Conservation (phyloP, 805 yeast genomes). For the Hanseniaspora taiwanica region DNA sequence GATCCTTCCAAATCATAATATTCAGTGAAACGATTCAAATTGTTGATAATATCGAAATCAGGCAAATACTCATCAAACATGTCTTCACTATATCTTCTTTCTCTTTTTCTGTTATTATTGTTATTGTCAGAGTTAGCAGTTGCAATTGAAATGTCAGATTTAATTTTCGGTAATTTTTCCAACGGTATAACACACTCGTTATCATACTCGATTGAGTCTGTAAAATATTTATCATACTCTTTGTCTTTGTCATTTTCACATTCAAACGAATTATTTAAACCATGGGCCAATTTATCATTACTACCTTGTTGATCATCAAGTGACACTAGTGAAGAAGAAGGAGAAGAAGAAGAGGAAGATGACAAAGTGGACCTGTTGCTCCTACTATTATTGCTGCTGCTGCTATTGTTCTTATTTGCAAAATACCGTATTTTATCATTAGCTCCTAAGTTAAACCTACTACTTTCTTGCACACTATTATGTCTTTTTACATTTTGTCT, state of each 20-base stretch:
- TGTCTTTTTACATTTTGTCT: slow-evolving; percentile 1
- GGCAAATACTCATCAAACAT: slow-evolving; percentile 71
- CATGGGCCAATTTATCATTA: slow-evolving; percentile 1
- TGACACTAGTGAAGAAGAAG: too few relatives aligned
- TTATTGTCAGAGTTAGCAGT: too few relatives aligned
- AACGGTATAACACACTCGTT: slow-evolving; percentile 6
- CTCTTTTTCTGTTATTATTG: slow-evolving; percentile 5
- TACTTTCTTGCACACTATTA: slow-evolving; percentile 3
- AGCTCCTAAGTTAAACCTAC: too few relatives aligned
- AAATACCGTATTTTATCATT: too few relatives aligned
- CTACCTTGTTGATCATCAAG: background rate
- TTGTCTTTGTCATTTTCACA: slow-evolving; percentile 2
- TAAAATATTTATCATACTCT: background rate
- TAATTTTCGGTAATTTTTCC: slow-evolving; percentile 2
- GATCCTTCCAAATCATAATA: slow-evolving; percentile 11
- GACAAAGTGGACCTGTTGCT: too few relatives aligned
- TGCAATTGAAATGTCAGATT: background rate
- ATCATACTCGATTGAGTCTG: slow-evolving; percentile 3
- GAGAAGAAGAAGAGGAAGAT: too few relatives aligned
- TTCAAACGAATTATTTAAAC: background rate
- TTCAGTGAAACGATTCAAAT: slow-evolving; percentile 36
- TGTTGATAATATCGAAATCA: slow-evolving; percentile 44
- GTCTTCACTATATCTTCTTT: slow-evolving; percentile 24
- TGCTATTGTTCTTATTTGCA: too few relatives aligned
- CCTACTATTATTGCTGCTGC: too few relatives aligned